Percentiles rank a stretch among this genome's conserved stretches.
Conservation (phyloP, 139 green algal genomes). For the Chlorella sp. region DNA sequence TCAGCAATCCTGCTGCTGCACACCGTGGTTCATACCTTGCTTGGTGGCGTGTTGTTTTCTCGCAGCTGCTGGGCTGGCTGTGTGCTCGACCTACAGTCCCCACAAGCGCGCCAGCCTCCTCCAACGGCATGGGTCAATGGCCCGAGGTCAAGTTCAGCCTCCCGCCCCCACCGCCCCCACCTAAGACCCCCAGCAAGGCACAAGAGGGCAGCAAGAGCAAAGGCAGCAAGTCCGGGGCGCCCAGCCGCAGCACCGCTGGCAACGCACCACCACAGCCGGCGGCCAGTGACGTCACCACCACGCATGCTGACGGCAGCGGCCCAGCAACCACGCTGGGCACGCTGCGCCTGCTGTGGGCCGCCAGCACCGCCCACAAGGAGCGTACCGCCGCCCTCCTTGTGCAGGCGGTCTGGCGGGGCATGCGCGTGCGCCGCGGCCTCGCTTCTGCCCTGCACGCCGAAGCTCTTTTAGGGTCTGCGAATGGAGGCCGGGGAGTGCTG, state of each 20-base stretch:
- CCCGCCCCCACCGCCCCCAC: too few relatives aligned
- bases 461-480: background rate
- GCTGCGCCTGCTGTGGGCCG: background rate
- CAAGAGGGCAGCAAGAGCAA: background rate
- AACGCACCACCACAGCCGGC: background rate
- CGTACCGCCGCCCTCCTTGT: background rate
- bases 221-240: background rate
- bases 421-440: background rate
- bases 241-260: background rate
- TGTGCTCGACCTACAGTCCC: background rate
- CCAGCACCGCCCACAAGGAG: background rate
- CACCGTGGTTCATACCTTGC: too few relatives aligned
- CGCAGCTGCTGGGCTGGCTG: background rate
- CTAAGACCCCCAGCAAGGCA: background rate
- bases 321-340: background rate
- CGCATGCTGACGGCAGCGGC: too few relatives aligned
- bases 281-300: too few relatives aligned
- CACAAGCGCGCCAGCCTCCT: background rate
- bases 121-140: background rate
- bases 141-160: too few relatives aligned
- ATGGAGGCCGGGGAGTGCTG: background rate
- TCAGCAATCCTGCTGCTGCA: too few relatives aligned
- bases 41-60: too few relatives aligned
- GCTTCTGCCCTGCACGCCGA: background rate
- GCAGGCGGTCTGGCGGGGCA: background rate